Evolutionary conservation across 129 eudicot species (phyloP).

Genomic region (Arctium lappa): DNA sequence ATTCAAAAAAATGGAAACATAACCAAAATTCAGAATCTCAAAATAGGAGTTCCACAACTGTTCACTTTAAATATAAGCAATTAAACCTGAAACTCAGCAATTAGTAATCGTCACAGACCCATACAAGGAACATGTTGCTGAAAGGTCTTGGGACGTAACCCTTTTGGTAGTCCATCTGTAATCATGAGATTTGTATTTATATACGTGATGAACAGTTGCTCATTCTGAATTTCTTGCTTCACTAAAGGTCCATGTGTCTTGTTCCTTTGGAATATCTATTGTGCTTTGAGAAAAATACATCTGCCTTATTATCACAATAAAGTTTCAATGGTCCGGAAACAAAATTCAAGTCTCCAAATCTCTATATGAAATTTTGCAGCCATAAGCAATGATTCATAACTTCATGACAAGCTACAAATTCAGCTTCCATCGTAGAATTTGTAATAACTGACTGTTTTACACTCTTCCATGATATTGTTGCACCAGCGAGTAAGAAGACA

Average conservation of each 20-base stretch:
- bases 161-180: not conserved
- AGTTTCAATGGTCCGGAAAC: too few species aligned
- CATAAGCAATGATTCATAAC: constrained; percentile 2
- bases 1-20: not conserved
- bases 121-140: not conserved
- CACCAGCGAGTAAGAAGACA: too few species aligned
- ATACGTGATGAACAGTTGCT: not conserved
- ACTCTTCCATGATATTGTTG: too few species aligned
- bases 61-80: too few species aligned
- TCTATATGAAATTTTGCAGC: not conserved
- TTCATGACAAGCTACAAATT: not conserved
- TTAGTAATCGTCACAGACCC: not conserved
- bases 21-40: not conserved
- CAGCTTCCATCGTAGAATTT: not conserved
- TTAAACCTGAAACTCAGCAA: not conserved
- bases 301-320: not conserved
- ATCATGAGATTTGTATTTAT: constrained; percentile 1
- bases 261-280: not conserved
- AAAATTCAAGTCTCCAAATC: not conserved
- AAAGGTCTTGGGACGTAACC: not conserved
- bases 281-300: not conserved
- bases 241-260: not conserved
- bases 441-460: not conserved
- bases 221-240: constrained; percentile 1
- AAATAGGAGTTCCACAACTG: not conserved